Evolutionary conservation across 495 filamentous ascomycete genomes (phyloP).

Genomic region (Trichoderma erinaceum): DNA sequence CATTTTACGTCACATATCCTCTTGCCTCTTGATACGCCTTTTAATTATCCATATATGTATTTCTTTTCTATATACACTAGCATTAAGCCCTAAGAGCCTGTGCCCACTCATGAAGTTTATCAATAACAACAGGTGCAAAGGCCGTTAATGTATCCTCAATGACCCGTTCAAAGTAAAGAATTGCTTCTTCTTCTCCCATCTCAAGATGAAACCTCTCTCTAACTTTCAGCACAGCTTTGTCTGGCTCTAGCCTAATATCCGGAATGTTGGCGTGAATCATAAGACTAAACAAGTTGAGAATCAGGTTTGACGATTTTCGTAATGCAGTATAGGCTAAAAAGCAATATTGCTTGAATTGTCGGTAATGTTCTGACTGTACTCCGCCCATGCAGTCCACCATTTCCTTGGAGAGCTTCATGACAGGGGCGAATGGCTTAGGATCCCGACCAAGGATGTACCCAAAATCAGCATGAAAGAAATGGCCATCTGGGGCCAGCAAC

Average conservation of each 20-base stretch:
- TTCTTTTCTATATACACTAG: background rate
- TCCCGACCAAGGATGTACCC: conserved; percentile 97
- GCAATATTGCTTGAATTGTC: conserved; percentile 87
- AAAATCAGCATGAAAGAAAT: conserved; percentile 98
- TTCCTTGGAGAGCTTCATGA: conserved; percentile 94
- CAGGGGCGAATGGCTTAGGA: conserved; percentile 92
- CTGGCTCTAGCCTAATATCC: conserved; percentile 85
- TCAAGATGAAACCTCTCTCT: conserved; percentile 90
- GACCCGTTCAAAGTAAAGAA: conserved; percentile 74
- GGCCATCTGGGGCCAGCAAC: conserved; percentile 79
- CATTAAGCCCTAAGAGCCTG: conserved; percentile 75
- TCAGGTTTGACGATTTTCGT: conserved; percentile 79
- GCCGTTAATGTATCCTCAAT: conserved; percentile 86
- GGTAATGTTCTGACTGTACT: conserved; percentile 65
- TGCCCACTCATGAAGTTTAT: conserved; percentile 87
- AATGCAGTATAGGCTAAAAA: conserved; percentile 92
- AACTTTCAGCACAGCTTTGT: conserved; percentile 89
- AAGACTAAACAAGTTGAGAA: conserved; percentile 91
- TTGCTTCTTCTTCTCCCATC: conserved; percentile 89
- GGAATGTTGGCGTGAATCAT: conserved; percentile 98
- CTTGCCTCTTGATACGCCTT: background rate
- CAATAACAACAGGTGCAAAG: conserved; percentile 87
- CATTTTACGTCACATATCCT: too few relatives aligned
- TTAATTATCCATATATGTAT: background rate
- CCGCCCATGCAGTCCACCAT: conserved; percentile 99